Evolutionary conservation across 371 early-diverging fungal species (phyloP), one percentile per base, ranked within the genome.

Genomic region (Mucor lusitanicus): DNA sequence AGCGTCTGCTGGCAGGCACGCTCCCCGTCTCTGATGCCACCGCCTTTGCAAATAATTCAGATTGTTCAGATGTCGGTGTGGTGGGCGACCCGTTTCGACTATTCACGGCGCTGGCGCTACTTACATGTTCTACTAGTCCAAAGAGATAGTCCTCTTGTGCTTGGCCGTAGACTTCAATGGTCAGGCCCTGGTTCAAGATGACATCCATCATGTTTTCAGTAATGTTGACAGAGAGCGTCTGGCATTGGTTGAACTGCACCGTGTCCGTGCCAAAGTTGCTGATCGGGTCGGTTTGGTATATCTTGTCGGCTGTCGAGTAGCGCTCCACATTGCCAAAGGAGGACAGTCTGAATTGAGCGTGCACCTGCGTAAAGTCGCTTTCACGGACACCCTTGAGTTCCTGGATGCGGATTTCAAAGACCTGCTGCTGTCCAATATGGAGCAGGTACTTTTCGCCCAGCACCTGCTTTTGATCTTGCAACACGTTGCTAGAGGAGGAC

Each of bases 261-360:
- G 80, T 63, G n/a, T 55, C 58, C 11, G 69, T 68, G 19, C 66
- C 80, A 69, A 91, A 90, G 28, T 79, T 84, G 40, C 80, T 79
- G 19, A 78, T 79, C 7, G 87, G 85, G n/a, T 91, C 88, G 0
- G 92, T 90, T 0, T 89, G 78, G 67, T 78, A 92, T 6, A 90
- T 69, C n/a, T 85, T 81, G 57, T 91, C 90, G 0, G 65, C 73
- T 1, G 66, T 27, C 8, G 87, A 74, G 37, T 76, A 61, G 13
- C 72, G 68, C 33, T 70, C 70, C 1, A 79, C 76, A 19, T 72
- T 77, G 11, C 85, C 87, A 76, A 91, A 88, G 1, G 83, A 84
- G 2, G 86, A 86, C 0, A 88, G 65, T 55, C 89, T 83, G 71
- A 93, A 88, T 50, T 92, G 93, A 21, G 88, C 89, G 66, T 95